Base-by-base conservation (phyloP, 2,329 filamentous ascomycete species). In the Aureobasidium sp. region DNA sequence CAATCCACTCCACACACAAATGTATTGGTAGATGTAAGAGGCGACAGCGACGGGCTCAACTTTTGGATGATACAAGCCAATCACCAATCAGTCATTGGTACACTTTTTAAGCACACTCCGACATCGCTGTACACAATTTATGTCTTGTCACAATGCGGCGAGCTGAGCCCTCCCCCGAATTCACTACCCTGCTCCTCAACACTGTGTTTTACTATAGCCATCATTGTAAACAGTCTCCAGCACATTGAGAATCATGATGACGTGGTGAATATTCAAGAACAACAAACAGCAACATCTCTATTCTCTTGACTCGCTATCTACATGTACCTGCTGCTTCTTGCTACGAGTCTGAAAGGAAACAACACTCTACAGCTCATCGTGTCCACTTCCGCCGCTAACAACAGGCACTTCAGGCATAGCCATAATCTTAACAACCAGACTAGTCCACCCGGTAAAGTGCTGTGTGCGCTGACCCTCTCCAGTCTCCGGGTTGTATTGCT, bases 361-460 rank as follows among this genome's bases (percentile, higher is more conserved):
- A 4, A n/a, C 10, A 4, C 10, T 50, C 47, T 50, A 82, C 69
- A 82, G 67, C 70, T 82, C 79, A 67, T 81, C 79, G 65, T 79
- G 77, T 13, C 68, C 69, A 23, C 40, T 21, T 57, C 62, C 53
- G 37, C 60, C 49, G 64, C 62, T 7, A 49, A 64, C 42, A 37
- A 61, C 64, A 40, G 67, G 66, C 43, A 90, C 69, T 67, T 95
- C 87, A 7, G 90, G 88, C 90, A 99, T 93, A 49, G 85, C 84
- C 91, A 97, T 96, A 66, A 99, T 90, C 79, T 96, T 96, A 47
- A 97, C 92, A 50, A 97, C 89, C 74, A 97, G 78, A 72, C 90
- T 96, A n/a, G 94, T 99, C 94, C 94, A 99, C 54, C 94, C 94
- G 0, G 94, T 96, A 72, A 99, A 99, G 74, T 97, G 93, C 79